phyloP scores from a whole-genome alignment of 805 yeast genomes.

The Monosporozyma siamensis region DNA sequence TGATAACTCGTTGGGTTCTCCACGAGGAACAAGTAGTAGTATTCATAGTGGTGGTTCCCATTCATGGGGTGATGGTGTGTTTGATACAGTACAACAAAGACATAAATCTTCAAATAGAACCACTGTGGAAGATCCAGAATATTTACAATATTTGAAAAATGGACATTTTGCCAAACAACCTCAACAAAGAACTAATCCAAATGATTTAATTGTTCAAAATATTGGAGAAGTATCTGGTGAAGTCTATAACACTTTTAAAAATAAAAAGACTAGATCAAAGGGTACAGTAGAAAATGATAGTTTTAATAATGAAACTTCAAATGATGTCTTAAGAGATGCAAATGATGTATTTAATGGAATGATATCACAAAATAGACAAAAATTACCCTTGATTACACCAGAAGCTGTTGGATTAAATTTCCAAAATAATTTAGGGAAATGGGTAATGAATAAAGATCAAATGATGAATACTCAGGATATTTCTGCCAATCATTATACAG shows the following conservation, averaged over 20 bases:
- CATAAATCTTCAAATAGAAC: constrained; percentile 7
- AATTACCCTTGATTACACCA: constrained; percentile 9
- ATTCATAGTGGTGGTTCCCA: not conserved
- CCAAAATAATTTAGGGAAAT: constrained; percentile 6
- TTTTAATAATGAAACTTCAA: constrained; percentile 4
- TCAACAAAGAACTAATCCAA: constrained; percentile 3
- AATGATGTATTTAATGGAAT: constrained; percentile 23
- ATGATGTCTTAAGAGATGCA: constrained; percentile 26
- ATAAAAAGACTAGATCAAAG: constrained; percentile 1
- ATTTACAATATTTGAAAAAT: constrained; percentile 5
- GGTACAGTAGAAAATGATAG: constrained; percentile 1
- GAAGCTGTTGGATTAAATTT: constrained; percentile 9
- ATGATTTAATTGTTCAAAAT: constrained; percentile 8
- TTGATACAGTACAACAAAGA: constrained; percentile 9
- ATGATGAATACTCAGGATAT: constrained; percentile 6
- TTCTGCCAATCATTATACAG: constrained; percentile 8
- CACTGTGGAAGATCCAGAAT: constrained; percentile 8
- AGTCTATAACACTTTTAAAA: constrained; percentile 10
- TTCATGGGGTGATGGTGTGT: constrained; percentile 1
- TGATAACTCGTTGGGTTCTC: constrained; percentile 4
- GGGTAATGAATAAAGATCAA: constrained; percentile 7
- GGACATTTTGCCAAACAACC: not conserved
- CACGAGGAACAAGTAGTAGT: not conserved
- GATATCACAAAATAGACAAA: constrained; percentile 13
- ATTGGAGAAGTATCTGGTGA: constrained; percentile 10